phyloP scores from a whole-genome alignment of 139 green algal genomes.

The Chlorella sp. region DNA sequence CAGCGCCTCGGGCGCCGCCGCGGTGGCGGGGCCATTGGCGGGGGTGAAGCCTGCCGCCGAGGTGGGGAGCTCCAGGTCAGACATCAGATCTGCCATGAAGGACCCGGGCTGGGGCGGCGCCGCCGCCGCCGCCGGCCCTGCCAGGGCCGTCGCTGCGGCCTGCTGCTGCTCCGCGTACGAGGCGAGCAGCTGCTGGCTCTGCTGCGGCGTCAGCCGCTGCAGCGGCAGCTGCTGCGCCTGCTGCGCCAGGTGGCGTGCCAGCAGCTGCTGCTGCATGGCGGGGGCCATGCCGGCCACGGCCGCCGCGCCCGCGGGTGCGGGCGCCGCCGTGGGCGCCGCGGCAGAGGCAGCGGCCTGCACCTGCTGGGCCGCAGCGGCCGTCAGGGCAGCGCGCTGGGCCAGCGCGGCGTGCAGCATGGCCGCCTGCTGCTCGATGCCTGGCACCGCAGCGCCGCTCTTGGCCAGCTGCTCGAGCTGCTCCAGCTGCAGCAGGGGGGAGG shows the following conservation, averaged over 20 bases:
- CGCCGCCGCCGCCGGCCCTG: neutral
- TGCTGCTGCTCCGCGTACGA: neutral
- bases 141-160: neutral
- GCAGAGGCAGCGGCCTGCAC: neutral
- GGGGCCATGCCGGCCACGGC: constrained; percentile 5
- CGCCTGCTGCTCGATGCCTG: constrained; percentile 7
- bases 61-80: constrained; percentile 2
- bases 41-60: too few species aligned
- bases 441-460: neutral
- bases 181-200: constrained; percentile 22
- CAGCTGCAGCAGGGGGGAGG: constrained; percentile 11
- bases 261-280: constrained; percentile 30
- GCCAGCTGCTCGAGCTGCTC: constrained; percentile 17
- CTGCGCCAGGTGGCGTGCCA: constrained; percentile 27
- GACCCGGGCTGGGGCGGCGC: constrained; percentile 30
- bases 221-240: constrained; percentile 31
- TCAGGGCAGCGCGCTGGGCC: constrained; percentile 1
- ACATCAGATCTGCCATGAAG: constrained; percentile 29
- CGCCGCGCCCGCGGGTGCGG: neutral
- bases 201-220: constrained; percentile 38
- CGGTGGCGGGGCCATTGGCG: too few species aligned
- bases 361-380: neutral
- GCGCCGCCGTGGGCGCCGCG: neutral
- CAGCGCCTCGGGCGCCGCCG: too few species aligned
- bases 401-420: constrained; percentile 27